Percentiles rank a stretch among this genome's conserved stretches.
phyloP scores from a whole-genome alignment of 768 basidiomycete genomes.

The Collybiopsis confluens region DNA sequence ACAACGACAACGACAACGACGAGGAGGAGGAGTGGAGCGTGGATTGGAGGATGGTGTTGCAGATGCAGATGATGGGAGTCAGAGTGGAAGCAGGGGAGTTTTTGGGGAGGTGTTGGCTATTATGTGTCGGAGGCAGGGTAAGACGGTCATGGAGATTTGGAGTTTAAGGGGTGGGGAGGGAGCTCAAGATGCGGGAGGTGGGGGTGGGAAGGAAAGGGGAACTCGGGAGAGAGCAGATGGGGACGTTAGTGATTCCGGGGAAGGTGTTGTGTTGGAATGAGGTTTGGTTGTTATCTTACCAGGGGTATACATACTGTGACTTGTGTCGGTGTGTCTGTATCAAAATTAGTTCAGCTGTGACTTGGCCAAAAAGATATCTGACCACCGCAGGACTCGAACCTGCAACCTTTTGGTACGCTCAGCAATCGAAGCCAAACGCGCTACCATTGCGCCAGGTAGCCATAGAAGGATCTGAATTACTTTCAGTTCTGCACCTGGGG shows the following conservation, averaged over 20 bases:
- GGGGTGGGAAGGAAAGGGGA: not conserved
- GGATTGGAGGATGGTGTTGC: too few relatives aligned
- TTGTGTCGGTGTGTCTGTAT: too few relatives aligned
- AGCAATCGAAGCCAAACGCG: constrained; percentile 91
- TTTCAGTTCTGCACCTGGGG: too few relatives aligned
- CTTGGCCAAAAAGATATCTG: too few relatives aligned
- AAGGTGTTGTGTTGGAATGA: not conserved
- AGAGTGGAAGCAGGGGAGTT: constrained; percentile 36
- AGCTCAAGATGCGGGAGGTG: not conserved
- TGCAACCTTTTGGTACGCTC: constrained; percentile 83
- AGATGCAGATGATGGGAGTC: too few relatives aligned
- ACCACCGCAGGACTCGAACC: constrained; percentile 95
- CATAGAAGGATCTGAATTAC: too few relatives aligned
- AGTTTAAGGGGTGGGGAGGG: constrained; percentile 52
- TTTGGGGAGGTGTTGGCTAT: constrained; percentile 64
- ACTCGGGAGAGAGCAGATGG: constrained; percentile 1
- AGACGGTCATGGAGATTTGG: constrained; percentile 88
- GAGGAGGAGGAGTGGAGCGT: too few relatives aligned
- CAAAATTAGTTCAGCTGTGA: too few relatives aligned
- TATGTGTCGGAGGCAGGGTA: constrained; percentile 74
- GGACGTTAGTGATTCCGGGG: not conserved
- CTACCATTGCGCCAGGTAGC: constrained; percentile 69
- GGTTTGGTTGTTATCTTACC: too few relatives aligned
- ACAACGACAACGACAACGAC: too few relatives aligned
- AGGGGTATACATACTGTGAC: too few relatives aligned